Evolutionary conservation across 2,329 filamentous ascomycete species (phyloP).

Genomic region (Graphilbum sp.): DNA sequence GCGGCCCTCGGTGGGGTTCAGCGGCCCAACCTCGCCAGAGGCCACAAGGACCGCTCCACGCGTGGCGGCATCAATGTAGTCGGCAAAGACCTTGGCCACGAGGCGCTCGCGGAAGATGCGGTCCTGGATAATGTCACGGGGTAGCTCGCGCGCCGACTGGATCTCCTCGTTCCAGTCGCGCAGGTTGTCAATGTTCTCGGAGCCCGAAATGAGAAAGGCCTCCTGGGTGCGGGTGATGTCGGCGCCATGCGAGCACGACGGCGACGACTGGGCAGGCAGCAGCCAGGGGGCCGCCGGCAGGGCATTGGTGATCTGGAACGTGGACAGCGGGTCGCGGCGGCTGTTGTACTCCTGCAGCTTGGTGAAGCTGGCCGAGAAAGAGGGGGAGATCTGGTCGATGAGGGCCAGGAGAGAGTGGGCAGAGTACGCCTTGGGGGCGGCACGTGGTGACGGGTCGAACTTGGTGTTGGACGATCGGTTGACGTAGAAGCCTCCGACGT

Average conservation of each 20-base stretch:
- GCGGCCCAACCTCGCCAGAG: constrained; percentile 74
- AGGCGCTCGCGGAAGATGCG: constrained; percentile 89
- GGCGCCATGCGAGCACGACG: constrained; percentile 53
- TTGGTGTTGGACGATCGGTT: constrained; percentile 93
- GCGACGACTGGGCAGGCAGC: constrained; percentile 51
- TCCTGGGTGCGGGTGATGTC: constrained; percentile 88
- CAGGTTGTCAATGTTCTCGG: constrained; percentile 85
- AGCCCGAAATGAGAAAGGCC: constrained; percentile 73
- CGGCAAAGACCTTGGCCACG: constrained; percentile 88
- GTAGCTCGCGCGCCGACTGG: constrained; percentile 87
- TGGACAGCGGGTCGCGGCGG: constrained; percentile 71
- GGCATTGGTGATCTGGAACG: constrained; percentile 90
- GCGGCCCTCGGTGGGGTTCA: constrained; percentile 83
- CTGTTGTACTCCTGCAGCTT: constrained; percentile 73
- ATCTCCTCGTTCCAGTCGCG: constrained; percentile 99
- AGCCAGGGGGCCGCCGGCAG: constrained; percentile 88
- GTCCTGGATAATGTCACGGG: constrained; percentile 86
- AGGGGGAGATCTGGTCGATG: constrained; percentile 63
- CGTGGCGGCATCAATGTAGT: constrained; percentile 91
- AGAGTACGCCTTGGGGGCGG: constrained; percentile 58
- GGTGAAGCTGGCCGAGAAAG: constrained; percentile 62
- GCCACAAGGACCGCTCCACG: constrained; percentile 85
- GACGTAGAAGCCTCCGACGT: constrained; percentile 90
- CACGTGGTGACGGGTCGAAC: constrained; percentile 77
- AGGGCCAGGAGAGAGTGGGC: constrained; percentile 79